Percentiles rank a stretch among this genome's conserved stretches.
phyloP scores from a whole-genome alignment of 805 yeast species.

The Nakazawaea siamensis region DNA sequence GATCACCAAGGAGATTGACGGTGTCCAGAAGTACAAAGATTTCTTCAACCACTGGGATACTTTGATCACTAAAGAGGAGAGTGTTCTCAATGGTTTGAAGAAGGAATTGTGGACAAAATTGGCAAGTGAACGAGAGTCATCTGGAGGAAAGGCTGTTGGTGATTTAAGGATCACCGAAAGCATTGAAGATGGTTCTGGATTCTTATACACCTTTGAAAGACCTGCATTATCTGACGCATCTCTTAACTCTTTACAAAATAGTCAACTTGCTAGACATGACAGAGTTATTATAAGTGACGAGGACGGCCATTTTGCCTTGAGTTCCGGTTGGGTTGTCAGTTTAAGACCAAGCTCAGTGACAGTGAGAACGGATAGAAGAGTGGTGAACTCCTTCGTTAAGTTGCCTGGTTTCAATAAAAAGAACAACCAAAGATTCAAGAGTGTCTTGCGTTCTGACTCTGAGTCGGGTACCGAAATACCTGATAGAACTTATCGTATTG shows the following conservation, averaged over 20 bases:
- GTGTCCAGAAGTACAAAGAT: conserved; percentile 29
- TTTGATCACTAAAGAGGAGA: conserved; percentile 67
- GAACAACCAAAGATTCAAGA: conserved; percentile 42
- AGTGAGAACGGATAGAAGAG: conserved; percentile 45
- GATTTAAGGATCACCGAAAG: conserved; percentile 32
- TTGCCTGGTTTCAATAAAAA: conserved; percentile 31
- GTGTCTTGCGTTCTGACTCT: conserved; percentile 29
- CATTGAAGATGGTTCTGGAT: conserved; percentile 20
- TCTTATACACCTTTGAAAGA: conserved; percentile 42
- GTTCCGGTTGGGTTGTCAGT: conserved; percentile 47
- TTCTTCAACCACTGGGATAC: conserved; percentile 72
- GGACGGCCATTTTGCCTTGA: conserved; percentile 64
- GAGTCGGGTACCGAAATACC: conserved; percentile 6
- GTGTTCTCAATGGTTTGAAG: conserved; percentile 38
- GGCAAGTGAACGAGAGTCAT: conserved; percentile 48
- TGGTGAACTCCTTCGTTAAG: conserved; percentile 31
- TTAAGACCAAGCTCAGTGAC: conserved; percentile 35
- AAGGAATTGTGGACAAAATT: conserved; percentile 66
- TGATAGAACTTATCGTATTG: conserved; percentile 49
- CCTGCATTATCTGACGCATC: conserved; percentile 6
- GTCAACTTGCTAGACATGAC: conserved; percentile 54
- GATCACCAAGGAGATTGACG: conserved; percentile 42
- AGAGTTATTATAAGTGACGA: conserved; percentile 73
- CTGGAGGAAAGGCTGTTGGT: conserved; percentile 53
- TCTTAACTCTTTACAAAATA: conserved; percentile 18